A percentile compares a stretch with the other conserved stretches of the same genome.
Conservation (phyloP, 306 rosid genomes). For the Albizia julibrissin region DNA sequence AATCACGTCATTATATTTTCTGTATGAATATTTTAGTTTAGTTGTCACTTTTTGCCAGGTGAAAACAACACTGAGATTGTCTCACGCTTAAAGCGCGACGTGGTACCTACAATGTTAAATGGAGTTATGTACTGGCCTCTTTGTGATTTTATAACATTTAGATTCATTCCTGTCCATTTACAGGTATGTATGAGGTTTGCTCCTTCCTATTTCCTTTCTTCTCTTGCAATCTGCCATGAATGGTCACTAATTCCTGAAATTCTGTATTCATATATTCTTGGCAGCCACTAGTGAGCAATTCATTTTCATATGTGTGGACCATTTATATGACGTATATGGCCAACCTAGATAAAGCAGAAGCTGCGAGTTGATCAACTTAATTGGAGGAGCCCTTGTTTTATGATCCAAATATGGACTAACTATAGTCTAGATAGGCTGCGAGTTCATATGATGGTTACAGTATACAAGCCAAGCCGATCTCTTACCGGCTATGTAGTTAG, state of each 20-base stretch:
- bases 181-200: conserved; percentile 57
- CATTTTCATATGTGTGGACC: conserved; percentile 91
- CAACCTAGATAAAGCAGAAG: conserved; percentile 64
- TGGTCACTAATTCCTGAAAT: conserved; percentile 25
- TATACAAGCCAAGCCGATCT: conserved; percentile 1
- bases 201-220: conserved; percentile 16
- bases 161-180: conserved; percentile 87
- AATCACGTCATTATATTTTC: neutral
- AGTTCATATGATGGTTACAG: neutral
- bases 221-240: conserved; percentile 5
- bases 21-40: conserved; percentile 4
- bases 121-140: conserved; percentile 91
- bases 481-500: conserved; percentile 24
- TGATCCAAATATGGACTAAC: conserved; percentile 17
- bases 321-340: conserved; percentile 94
- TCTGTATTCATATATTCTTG: conserved; percentile 35
- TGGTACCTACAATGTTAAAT: conserved; percentile 69
- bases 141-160: conserved; percentile 87
- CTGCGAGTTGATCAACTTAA: conserved; percentile 37
- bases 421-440: neutral
- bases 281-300: conserved; percentile 94
- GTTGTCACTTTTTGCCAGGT: conserved; percentile 55
- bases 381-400: conserved; percentile 20
- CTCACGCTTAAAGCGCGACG: conserved; percentile 76
- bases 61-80: conserved; percentile 64